These are phyloP conservation scores for Rubus idaeus DNA, from an alignment of 306 rosid genomes.

Conservation along the genomic window DNA sequence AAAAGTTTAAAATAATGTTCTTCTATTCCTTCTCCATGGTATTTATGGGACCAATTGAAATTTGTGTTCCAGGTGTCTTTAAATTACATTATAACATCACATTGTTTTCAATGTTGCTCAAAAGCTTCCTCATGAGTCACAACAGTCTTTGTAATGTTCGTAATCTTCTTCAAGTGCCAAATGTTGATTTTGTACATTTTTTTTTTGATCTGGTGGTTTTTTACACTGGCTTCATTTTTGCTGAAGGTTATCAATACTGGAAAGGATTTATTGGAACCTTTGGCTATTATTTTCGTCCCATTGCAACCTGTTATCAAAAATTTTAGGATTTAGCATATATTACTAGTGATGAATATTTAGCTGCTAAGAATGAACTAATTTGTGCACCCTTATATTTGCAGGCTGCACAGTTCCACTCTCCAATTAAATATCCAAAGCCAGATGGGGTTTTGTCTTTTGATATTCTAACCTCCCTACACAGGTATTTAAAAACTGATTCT, in stretches of 20 bases:
- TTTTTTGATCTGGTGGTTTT: not conserved
- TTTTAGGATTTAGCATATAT: too few species aligned
- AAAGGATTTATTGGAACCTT: not conserved
- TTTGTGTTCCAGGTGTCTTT: not conserved
- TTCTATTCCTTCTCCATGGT: not conserved
- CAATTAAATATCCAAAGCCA: conserved; percentile 82
- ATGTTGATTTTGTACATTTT: too few species aligned
- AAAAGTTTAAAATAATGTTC: not conserved
- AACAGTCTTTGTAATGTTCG: not conserved
- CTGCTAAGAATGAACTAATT: conserved; percentile 9
- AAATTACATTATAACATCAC: too few species aligned
- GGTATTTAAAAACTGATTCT: conserved; percentile 43
- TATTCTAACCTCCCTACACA: conserved; percentile 88
- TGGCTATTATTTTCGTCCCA: not conserved
- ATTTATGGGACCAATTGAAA: not conserved
- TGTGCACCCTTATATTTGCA: conserved; percentile 29
- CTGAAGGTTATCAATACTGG: not conserved
- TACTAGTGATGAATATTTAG: not conserved
- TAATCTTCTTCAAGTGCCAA: not conserved
- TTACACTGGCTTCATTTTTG: not conserved
- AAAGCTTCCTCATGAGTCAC: conserved; percentile 1
- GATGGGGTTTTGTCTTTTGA: conserved; percentile 84
- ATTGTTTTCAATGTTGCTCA: not conserved
- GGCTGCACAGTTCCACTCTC: conserved; percentile 63
- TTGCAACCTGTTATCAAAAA: not conserved